Evolutionary conservation across 202 grass and related monocot species (phyloP).

Genomic region (Brachypodium distachyon): DNA sequence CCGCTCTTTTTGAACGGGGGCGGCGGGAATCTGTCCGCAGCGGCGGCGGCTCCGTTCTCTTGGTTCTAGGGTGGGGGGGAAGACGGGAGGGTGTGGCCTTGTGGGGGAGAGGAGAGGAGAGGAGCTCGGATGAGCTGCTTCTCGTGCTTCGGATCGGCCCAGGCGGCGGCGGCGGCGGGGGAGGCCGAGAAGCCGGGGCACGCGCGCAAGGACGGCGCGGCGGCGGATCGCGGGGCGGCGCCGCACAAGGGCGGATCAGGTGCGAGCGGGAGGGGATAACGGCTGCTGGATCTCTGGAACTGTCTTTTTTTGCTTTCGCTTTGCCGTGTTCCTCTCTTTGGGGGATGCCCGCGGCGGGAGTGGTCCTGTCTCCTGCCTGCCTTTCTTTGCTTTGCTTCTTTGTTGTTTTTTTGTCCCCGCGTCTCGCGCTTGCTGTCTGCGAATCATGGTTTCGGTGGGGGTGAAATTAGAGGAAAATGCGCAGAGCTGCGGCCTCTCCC

Average conservation of each 20-base stretch:
- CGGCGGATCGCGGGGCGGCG: slow-evolving; percentile 17
- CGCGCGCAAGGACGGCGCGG: slow-evolving; percentile 20
- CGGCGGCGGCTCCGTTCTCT: background rate
- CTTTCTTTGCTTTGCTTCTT: background rate
- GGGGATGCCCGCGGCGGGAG: background rate
- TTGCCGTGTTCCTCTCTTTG: background rate
- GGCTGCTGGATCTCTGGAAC: slow-evolving; percentile 27
- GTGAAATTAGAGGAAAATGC: background rate
- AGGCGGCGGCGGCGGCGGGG: slow-evolving; percentile 29
- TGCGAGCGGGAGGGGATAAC: background rate
- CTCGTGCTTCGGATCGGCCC: slow-evolving; percentile 43
- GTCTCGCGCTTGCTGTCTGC: background rate
- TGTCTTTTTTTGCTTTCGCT: background rate
- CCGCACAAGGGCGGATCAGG: slow-evolving; percentile 41
- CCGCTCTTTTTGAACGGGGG: slow-evolving; percentile 6
- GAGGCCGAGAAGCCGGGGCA: slow-evolving; percentile 18
- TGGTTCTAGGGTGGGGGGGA: background rate
- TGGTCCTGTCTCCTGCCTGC: background rate
- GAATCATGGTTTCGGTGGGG: background rate
- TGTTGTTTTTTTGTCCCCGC: too few relatives aligned
- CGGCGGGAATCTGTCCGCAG: background rate
- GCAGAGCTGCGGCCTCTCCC: background rate
- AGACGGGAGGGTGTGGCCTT: too few relatives aligned
- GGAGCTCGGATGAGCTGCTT: slow-evolving; percentile 52
- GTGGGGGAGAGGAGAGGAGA: background rate